Evolutionary conservation across 805 yeast genomes (phyloP).

Genomic region (Yarrowia sp.): DNA sequence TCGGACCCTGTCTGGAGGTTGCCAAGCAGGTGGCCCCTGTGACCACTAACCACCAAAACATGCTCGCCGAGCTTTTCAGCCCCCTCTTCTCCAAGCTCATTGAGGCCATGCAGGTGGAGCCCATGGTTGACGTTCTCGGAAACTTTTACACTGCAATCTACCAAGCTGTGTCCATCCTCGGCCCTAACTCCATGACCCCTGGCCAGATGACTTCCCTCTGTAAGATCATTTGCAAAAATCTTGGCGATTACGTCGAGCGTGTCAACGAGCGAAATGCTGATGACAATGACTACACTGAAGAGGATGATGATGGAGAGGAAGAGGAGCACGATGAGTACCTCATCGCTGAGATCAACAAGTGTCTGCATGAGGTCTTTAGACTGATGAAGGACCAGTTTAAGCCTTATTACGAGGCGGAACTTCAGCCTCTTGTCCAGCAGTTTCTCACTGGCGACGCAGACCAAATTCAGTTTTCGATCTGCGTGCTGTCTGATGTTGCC

Average conservation of each 20-base stretch:
- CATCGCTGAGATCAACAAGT: constrained; percentile 77
- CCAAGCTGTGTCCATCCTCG: constrained; percentile 63
- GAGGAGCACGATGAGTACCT: constrained; percentile 88
- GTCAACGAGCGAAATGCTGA: constrained; percentile 48
- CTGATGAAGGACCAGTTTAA: constrained; percentile 56
- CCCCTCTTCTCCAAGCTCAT: constrained; percentile 64
- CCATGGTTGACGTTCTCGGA: constrained; percentile 76
- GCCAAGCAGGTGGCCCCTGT: constrained; percentile 48
- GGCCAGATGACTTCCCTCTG: constrained; percentile 53
- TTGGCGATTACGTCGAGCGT: constrained; percentile 66
- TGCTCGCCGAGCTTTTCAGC: constrained; percentile 64
- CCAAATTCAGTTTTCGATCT: constrained; percentile 70
- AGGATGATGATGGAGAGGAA: constrained; percentile 74
- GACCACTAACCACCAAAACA: constrained; percentile 51
- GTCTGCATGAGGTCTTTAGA: constrained; percentile 67
- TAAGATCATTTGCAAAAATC: constrained; percentile 54
- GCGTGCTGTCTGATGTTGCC: constrained; percentile 73
- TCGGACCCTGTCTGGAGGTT: constrained; percentile 71
- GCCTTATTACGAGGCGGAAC: constrained; percentile 54
- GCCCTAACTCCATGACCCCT: constrained; percentile 52
- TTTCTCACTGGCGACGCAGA: constrained; percentile 64
- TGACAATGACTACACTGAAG: constrained; percentile 87
- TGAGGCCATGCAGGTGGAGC: constrained; percentile 67
- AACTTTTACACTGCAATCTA: constrained; percentile 71
- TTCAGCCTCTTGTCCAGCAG: constrained; percentile 60